Evolutionary conservation across 1,284 basidiomycete genomes (phyloP).

Genomic region (Trichosporon ovoides): DNA sequence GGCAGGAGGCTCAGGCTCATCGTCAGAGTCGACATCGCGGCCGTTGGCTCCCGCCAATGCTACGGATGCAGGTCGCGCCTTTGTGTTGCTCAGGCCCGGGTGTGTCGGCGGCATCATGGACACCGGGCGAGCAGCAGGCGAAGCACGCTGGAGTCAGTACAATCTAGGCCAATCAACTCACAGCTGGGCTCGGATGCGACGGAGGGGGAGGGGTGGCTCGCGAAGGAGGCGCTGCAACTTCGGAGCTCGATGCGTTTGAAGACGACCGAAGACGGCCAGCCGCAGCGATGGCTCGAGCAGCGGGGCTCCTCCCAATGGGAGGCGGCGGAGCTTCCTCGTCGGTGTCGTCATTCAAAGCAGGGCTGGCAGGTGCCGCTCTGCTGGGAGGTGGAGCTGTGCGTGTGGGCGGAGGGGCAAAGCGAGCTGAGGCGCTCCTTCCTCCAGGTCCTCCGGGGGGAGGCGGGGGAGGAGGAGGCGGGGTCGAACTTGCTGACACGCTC

Average conservation of each 20-base stretch:
- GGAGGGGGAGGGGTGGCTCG: conserved; percentile 21
- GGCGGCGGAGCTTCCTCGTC: conserved; percentile 32
- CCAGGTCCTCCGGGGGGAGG: conserved; percentile 23
- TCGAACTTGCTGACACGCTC: conserved; percentile 51
- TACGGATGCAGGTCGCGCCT: conserved; percentile 29
- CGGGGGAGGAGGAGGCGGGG: conserved; percentile 46
- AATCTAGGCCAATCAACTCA: conserved; percentile 1
- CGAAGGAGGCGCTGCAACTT: conserved; percentile 1
- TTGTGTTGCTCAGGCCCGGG: conserved; percentile 17
- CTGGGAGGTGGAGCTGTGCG: neutral
- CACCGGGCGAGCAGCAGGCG: conserved; percentile 4
- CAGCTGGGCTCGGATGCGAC: conserved; percentile 29
- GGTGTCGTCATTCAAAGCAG: conserved; percentile 17
- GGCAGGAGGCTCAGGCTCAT: conserved; percentile 39
- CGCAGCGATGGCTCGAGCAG: conserved; percentile 22
- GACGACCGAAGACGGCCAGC: conserved; percentile 6
- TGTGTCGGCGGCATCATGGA: conserved; percentile 21
- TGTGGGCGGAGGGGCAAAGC: neutral
- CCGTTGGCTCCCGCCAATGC: conserved; percentile 18
- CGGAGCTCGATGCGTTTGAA: neutral
- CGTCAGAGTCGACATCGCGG: conserved; percentile 14
- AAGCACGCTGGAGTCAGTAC: neutral
- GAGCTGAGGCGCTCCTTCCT: neutral
- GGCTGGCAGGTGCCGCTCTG: neutral
- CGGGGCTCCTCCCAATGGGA: conserved; percentile 31